Evolutionary conservation across 805 yeast species (phyloP), one percentile per base, ranked within the genome.

Genomic region (Lachancea waltii): DNA sequence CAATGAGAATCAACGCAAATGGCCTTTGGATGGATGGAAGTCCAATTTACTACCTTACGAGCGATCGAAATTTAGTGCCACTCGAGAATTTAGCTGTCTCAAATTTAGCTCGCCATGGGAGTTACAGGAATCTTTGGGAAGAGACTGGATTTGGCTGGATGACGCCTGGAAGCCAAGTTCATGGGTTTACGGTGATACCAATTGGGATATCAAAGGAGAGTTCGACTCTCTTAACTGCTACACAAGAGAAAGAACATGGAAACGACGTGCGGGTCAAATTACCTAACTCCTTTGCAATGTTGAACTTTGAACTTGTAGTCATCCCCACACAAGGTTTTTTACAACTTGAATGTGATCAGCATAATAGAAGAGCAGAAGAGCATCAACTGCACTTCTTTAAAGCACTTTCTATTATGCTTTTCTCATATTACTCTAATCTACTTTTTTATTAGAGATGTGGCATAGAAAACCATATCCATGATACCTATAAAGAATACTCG

Each of bases 1-100:
- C n/a, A 31, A 46, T 13, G 60, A 55, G 42, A 57, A 54, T 38
- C 54, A 59, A 36, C 45, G 64, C 25, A 57, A 56, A 41, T 57
- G 62, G 62, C 43, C 41, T 22, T 28, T 38, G n/a, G 37, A 36
- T 24, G 44, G 41, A 26, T 58, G 62, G 62, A 38, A 40, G 13
- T 31, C 42, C 3, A 35, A 41, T 26, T 30, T 55, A 23, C 39
- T 57, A 17, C 42, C 55, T 7, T 56, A 50, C 36, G 64, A 59
- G 39, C 45, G 51, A 19, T 30, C 44, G 2, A 29, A 41, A 15
- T 49, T 36, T 28, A 43, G 47, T n/a, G 41, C 50, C 17, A 28
- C 32, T n/a, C 17, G 40, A 3, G 36, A 32, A 15, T 21, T 27
- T 5, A 28, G 19, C 14, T 38, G 33, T 10, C 13, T 9, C 6